A percentile compares a stretch with the other conserved stretches of the same genome.
phyloP scores from a whole-genome alignment of 1,284 basidiomycete genomes.

The Inonotus obliquus region DNA sequence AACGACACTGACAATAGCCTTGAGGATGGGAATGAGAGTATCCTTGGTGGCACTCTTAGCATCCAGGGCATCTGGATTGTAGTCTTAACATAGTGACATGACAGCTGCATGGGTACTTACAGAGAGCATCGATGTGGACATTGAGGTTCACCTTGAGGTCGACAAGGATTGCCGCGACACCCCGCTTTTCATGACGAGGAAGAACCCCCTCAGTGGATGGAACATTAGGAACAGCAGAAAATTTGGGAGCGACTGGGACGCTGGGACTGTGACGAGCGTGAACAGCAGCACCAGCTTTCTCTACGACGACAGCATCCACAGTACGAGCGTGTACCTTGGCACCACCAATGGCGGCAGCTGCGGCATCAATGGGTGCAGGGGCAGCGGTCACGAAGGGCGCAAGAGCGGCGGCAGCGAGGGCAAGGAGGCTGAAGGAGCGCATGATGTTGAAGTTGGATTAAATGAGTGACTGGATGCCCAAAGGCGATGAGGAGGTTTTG shows the following conservation, averaged over 20 bases:
- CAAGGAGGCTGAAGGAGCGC: constrained; percentile 14
- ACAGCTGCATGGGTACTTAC: background rate
- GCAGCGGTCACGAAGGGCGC: constrained; percentile 10
- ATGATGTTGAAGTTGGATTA: constrained; percentile 13
- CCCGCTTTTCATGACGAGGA: background rate
- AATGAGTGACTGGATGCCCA: constrained; percentile 12
- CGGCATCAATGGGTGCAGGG: background rate
- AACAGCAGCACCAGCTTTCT: background rate
- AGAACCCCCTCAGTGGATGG: too few species aligned
- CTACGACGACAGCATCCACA: background rate
- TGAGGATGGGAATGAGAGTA: constrained; percentile 11
- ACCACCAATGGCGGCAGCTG: background rate
- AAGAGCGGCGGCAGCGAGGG: constrained; percentile 15
- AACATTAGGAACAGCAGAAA: too few species aligned
- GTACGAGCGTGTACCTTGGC: background rate
- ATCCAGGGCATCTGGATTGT: constrained; percentile 1
- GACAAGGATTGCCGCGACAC: constrained; percentile 8
- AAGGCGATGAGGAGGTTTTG: background rate
- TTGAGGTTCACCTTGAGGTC: constrained; percentile 10
- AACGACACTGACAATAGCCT: constrained; percentile 7
- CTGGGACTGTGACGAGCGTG: too few species aligned
- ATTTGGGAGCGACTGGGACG: too few species aligned
- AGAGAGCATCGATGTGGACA: background rate
- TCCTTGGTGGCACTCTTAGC: constrained; percentile 10
- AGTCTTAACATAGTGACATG: background rate